phyloP scores from a whole-genome alignment of 2,329 filamentous ascomycete genomes.

The Dactylellina parvicollis region DNA sequence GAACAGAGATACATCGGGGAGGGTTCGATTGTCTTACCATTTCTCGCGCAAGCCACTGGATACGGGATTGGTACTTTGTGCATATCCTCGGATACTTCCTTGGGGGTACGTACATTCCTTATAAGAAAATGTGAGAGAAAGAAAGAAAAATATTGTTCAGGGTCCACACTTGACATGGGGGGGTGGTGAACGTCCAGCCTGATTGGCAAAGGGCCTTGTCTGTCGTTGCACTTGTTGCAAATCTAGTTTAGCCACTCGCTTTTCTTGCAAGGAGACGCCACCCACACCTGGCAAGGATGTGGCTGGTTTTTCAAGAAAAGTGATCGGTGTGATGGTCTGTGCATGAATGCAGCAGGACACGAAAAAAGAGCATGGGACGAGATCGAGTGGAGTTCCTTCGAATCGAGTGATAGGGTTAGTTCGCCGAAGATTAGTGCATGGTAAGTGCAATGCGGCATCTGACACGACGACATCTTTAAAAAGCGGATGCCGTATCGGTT shows the following conservation, averaged over 20 bases:
- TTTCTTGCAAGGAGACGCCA: slow-evolving; percentile 37
- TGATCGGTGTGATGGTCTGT: slow-evolving; percentile 33
- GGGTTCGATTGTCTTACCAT: not conserved
- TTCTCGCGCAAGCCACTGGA: too few relatives aligned
- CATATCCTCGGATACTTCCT: not conserved
- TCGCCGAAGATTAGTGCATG: not conserved
- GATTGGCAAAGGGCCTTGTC: slow-evolving; percentile 38
- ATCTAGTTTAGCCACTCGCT: slow-evolving; percentile 53
- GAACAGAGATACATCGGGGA: not conserved
- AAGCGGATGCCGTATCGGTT: too few relatives aligned
- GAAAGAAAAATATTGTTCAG: slow-evolving; percentile 30
- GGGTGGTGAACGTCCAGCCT: not conserved
- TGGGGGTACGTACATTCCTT: slow-evolving; percentile 3
- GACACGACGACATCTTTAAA: too few relatives aligned
- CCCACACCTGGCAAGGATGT: slow-evolving; percentile 50
- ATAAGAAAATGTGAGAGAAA: slow-evolving; percentile 23
- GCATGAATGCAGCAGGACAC: slow-evolving; percentile 1
- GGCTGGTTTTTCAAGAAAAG: slow-evolving; percentile 4
- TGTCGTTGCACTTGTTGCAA: slow-evolving; percentile 54
- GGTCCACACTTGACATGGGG: slow-evolving; percentile 53
- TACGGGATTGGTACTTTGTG: slow-evolving; percentile 21
- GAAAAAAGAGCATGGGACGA: not conserved
- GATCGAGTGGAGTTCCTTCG: slow-evolving; percentile 10
- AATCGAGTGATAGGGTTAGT: not conserved
- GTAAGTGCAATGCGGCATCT: too few relatives aligned